Percentiles rank a stretch among this genome's conserved stretches.
Conservation (phyloP, 345 rosid genomes). For the Acer campestre region DNA sequence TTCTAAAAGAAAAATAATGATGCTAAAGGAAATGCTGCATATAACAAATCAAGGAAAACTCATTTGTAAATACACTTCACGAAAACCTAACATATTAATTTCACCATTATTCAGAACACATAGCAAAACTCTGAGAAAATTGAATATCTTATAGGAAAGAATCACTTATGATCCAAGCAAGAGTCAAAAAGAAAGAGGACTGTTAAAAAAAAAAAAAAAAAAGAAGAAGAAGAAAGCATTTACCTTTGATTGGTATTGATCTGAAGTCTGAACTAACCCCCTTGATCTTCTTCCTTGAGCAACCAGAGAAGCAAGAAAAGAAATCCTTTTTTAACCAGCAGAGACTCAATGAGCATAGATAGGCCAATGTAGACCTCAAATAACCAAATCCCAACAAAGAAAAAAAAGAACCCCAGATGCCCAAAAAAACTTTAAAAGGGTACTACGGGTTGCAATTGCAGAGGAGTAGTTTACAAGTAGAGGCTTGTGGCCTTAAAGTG, state of each 20-base stretch:
- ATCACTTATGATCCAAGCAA: slow-evolving; percentile 82
- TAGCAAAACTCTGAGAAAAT: slow-evolving; percentile 18
- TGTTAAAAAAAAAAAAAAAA: slow-evolving; percentile 20
- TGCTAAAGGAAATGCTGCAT: slow-evolving; percentile 13
- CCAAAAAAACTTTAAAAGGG: slow-evolving; percentile 10
- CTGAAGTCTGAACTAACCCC: slow-evolving; percentile 36
- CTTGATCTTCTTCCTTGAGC: slow-evolving; percentile 63
- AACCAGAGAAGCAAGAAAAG: slow-evolving; percentile 46
- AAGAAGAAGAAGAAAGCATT: slow-evolving; percentile 27
- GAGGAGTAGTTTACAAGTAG: slow-evolving; percentile 46
- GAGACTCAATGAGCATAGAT: slow-evolving; percentile 51
- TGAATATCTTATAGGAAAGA: slow-evolving; percentile 37
- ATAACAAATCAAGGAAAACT: slow-evolving; percentile 20
- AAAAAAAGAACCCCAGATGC: slow-evolving; percentile 28
- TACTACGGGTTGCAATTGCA: slow-evolving; percentile 17
- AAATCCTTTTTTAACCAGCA: slow-evolving; percentile 37
- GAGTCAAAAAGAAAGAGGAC: slow-evolving; percentile 42
- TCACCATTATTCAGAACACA: slow-evolving; percentile 8
- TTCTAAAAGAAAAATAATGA: slow-evolving; percentile 4
- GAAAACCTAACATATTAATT: not conserved
- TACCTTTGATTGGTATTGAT: slow-evolving; percentile 31
- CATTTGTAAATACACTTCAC: slow-evolving; percentile 8
- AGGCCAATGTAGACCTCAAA: slow-evolving; percentile 47
- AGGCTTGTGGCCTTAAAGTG: slow-evolving; percentile 27
- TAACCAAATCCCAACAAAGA: slow-evolving; percentile 20